These are phyloP conservation scores for Claviceps fusiformis DNA, from an alignment of 2,329 filamentous ascomycete genomes.

Conservation along the genomic window DNA sequence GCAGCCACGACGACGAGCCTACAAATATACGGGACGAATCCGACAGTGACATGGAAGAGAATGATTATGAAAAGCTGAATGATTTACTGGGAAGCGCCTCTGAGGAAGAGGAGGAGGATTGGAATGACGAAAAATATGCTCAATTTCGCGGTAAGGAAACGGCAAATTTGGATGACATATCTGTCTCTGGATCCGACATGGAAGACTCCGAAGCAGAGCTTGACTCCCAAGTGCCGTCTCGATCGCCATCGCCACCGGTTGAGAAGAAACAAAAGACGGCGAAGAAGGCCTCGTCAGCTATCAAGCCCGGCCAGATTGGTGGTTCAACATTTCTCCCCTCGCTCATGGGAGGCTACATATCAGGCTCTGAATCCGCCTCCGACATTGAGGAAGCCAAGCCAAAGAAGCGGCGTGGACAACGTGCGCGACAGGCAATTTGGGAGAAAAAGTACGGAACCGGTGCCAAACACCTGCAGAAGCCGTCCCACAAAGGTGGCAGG, in stretches of 20 bases:
- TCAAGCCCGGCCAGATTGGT: conserved; percentile 11
- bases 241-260: conserved; percentile 17
- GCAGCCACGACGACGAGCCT: conserved; percentile 22
- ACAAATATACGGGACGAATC: background rate
- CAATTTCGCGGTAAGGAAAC: conserved; percentile 21
- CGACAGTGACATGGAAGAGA: conserved; percentile 14
- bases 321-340: conserved; percentile 57
- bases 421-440: conserved; percentile 63
- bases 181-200: conserved; percentile 20
- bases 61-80: conserved; percentile 28
- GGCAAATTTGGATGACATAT: conserved; percentile 26
- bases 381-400: conserved; percentile 48
- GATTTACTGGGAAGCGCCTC: conserved; percentile 31
- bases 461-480: conserved; percentile 49
- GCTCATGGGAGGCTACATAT: conserved; percentile 68
- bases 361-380: conserved; percentile 57
- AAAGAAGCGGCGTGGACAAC: conserved; percentile 67
- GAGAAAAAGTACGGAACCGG: conserved; percentile 65
- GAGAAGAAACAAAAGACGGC: conserved; percentile 10
- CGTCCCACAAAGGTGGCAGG: conserved; percentile 21
- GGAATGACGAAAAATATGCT: conserved; percentile 18
- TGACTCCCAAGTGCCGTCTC: conserved; percentile 12
- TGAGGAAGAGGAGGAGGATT: conserved; percentile 26
- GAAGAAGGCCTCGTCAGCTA: conserved; percentile 7
- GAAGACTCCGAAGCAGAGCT: conserved; percentile 15